Conservation (phyloP, 2,329 filamentous ascomycete genomes). For the Ophiostoma novo-ulmi region DNA sequence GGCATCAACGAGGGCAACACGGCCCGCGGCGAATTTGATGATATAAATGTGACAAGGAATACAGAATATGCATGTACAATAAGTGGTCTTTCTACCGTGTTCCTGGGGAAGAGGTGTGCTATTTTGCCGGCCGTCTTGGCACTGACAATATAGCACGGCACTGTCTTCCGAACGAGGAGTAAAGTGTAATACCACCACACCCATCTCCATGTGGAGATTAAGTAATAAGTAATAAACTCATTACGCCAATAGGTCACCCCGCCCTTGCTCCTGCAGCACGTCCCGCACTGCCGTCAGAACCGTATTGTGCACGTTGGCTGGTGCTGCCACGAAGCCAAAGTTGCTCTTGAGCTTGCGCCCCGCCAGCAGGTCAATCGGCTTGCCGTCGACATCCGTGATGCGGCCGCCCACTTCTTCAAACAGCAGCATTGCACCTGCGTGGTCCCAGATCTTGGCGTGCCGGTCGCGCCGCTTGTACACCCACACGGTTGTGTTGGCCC, state of each 20-base stretch:
- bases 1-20: neutral
- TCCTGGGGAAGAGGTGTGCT: neutral
- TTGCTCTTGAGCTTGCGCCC: conserved; percentile 48
- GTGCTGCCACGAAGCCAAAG: conserved; percentile 53
- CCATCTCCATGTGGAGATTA: neutral
- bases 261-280: conserved; percentile 25
- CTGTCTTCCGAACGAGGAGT: neutral
- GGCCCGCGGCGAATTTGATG: neutral
- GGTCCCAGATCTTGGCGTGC: conserved; percentile 55
- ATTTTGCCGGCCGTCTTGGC: conserved; percentile 6
- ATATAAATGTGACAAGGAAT: neutral
- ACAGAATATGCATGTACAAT: neutral
- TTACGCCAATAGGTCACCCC: conserved; percentile 22
- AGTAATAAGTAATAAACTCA: too few relatives aligned
- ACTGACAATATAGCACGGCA: neutral
- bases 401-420: conserved; percentile 53
- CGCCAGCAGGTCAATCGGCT: conserved; percentile 44
- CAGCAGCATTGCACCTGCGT: conserved; percentile 55
- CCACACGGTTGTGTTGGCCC: conserved; percentile 53
- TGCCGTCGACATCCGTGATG: conserved; percentile 51
- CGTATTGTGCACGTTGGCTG: conserved; percentile 39
- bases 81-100: neutral
- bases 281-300: conserved; percentile 37
- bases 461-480: conserved; percentile 48
- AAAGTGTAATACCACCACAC: neutral